Base-by-base conservation (phyloP, 345 rosid genomes). In the Acer yangbiense region DNA sequence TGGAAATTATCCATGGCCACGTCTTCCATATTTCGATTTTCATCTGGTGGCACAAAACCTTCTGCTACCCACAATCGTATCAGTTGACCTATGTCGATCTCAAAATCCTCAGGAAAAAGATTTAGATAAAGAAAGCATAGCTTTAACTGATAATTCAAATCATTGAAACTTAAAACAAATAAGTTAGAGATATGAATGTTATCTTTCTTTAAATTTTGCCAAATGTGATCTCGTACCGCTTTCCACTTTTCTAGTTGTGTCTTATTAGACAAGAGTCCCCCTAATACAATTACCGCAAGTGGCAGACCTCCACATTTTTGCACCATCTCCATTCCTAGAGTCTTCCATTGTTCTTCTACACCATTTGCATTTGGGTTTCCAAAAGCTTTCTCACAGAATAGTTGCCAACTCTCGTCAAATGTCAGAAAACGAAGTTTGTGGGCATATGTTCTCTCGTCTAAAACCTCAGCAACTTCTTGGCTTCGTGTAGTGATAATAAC, bases 221-320 rank as follows among this genome's bases (percentile, higher is more conserved):
- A 50, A 50, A 50, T 50, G 4, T 50, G 55, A 2, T 50, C 16
- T 13, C 16, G 55, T 50, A 50, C 55, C 17, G 4, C 4, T 50
- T 50, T 13, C 55, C 55, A 50, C 55, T 50, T 17, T 50, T 2
- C 16, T 11, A 13, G 4, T 14, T 50, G 12, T 50, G 55, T 11
- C 69, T 81, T 81, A 14, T n/a, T 77, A 13, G 81, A 77, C 27
- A 81, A 72, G 71, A 81, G 25, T 4, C 81, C 81, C 35, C 84
- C 84, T 2, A 77, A 50, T 12, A 81, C 81, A 73, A 81, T 62
- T 20, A 82, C 69, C 44, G 81, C 84, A 3, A 82, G 71, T 23
- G 84, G 84, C 6, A 82, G 54, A 64, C 84, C 78, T 25, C 54
- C 64, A 63, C 84, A 82, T 73, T 73, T 73, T 17, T 21, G 76